A percentile compares a stretch with the other conserved stretches of the same genome.
phyloP scores from a whole-genome alignment of 495 filamentous ascomycete genomes.

The Podospora comata region DNA sequence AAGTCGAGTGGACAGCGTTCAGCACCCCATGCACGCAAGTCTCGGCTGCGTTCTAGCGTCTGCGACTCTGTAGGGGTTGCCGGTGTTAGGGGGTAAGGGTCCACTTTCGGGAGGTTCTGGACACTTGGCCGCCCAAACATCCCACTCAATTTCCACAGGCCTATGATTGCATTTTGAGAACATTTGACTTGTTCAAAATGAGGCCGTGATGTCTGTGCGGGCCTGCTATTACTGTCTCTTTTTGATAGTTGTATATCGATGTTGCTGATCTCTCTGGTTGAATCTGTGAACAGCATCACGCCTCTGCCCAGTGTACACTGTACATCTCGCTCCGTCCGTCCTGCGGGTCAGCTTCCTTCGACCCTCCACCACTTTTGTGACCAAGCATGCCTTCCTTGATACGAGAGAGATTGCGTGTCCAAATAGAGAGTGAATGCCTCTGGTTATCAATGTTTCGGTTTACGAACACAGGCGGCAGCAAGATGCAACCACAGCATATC shows the following conservation, averaged over 20 bases:
- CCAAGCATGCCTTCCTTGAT: constrained; percentile 2
- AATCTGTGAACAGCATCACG: background rate
- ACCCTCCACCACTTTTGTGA: background rate
- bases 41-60: constrained; percentile 11
- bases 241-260: background rate
- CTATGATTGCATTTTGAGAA: background rate
- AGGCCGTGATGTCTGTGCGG: background rate
- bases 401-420: constrained; percentile 14
- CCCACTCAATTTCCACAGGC: constrained; percentile 8
- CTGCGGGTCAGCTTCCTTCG: constrained; percentile 2
- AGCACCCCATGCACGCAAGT: constrained; percentile 7
- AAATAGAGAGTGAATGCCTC: too few relatives aligned
- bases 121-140: constrained; percentile 11
- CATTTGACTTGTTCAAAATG: background rate
- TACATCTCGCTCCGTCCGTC: background rate
- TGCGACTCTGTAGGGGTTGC: constrained; percentile 4
- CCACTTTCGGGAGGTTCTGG: constrained; percentile 10
- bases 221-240: background rate
- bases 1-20: constrained; percentile 6
- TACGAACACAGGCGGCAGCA: background rate
- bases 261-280: background rate
- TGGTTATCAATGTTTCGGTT: background rate
- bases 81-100: constrained; percentile 13
- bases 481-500: background rate
- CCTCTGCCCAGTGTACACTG: background rate